These are phyloP conservation scores for Pulveroboletus sp. DNA, from an alignment of 768 basidiomycete species.

Conservation along the genomic window DNA sequence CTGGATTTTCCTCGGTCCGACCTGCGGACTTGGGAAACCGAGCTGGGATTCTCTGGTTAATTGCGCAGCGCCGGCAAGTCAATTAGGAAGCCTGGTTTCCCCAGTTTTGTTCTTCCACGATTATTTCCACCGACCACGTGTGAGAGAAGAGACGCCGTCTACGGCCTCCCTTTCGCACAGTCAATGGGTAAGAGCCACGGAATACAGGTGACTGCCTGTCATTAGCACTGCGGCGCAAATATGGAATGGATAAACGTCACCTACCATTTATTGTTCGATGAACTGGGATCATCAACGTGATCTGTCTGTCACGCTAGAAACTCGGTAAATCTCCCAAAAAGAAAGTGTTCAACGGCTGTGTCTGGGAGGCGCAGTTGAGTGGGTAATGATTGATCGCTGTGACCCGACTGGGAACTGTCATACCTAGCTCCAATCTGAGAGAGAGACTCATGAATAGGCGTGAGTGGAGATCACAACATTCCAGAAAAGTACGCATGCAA, in stretches of 20 bases:
- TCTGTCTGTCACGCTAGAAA: constrained; percentile 5
- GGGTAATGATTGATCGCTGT: not conserved
- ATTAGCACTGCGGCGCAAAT: constrained; percentile 4
- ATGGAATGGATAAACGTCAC: constrained; percentile 1
- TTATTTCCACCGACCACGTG: constrained; percentile 14
- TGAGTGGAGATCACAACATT: not conserved
- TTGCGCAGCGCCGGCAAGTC: too few species aligned
- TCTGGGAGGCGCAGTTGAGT: not conserved
- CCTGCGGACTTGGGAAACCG: not conserved
- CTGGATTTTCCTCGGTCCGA: not conserved
- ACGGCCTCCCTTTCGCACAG: not conserved
- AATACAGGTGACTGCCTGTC: constrained; percentile 8
- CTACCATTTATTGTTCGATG: constrained; percentile 7
- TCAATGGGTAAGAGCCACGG: not conserved
- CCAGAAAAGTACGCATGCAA: not conserved
- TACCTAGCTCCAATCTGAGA: not conserved
- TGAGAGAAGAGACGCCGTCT: constrained; percentile 12
- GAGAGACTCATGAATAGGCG: not conserved
- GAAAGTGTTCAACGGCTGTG: constrained; percentile 3
- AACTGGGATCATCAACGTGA: constrained; percentile 10
- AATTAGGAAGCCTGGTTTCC: not conserved
- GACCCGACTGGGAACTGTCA: constrained; percentile 1
- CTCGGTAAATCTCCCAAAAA: constrained; percentile 11
- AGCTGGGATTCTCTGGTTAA: not conserved
- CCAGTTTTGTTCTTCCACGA: not conserved